phyloP scores from a whole-genome alignment of 2,329 filamentous ascomycete genomes.

The Trichoderma simmonsii region DNA sequence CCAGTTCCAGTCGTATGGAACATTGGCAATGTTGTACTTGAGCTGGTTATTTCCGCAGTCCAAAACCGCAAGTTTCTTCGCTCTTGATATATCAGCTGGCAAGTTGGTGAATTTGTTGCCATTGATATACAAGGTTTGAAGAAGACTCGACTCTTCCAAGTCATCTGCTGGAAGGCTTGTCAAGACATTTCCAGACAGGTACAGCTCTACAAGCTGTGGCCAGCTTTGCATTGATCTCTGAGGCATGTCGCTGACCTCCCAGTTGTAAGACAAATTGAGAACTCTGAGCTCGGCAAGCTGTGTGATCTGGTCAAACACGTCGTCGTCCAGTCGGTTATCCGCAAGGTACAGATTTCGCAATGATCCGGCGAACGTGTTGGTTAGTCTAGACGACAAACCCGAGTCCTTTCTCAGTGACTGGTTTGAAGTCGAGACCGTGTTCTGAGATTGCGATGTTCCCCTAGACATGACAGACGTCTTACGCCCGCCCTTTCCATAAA shows the following conservation, averaged over 20 bases:
- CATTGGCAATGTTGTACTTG: constrained; percentile 99
- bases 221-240: constrained; percentile 83
- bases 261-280: constrained; percentile 92
- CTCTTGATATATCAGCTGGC: constrained; percentile 90
- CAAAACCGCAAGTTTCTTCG: constrained; percentile 84
- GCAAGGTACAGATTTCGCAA: constrained; percentile 82
- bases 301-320: constrained; percentile 89
- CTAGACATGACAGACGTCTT: constrained; percentile 82
- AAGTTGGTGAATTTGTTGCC: constrained; percentile 97
- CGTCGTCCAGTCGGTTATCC: constrained; percentile 90
- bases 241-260: constrained; percentile 81
- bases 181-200: constrained; percentile 91
- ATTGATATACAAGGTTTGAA: constrained; percentile 93
- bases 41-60: constrained; percentile 93
- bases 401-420: constrained; percentile 79
- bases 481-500: constrained; percentile 73
- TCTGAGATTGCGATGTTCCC: constrained; percentile 40
- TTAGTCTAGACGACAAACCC: constrained; percentile 72
- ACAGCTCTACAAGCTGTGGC: constrained; percentile 86
- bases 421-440: constrained; percentile 48
- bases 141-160: constrained; percentile 79
- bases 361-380: constrained; percentile 84
- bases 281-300: constrained; percentile 79
- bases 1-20: constrained; percentile 99
- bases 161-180: constrained; percentile 91